phyloP scores from a whole-genome alignment of 129 eudicot species.

The Silybum marianum region DNA sequence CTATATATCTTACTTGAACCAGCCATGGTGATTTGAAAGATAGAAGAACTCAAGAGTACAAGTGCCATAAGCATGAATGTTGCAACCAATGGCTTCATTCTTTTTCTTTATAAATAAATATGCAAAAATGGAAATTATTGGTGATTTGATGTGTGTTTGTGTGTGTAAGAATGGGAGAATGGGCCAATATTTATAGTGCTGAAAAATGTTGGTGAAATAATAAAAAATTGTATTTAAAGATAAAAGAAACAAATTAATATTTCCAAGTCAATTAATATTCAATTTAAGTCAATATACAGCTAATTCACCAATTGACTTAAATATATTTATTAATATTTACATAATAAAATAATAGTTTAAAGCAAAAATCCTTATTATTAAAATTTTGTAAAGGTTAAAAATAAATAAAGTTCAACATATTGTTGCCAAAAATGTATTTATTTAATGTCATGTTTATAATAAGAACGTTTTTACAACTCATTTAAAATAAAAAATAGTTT shows the following conservation, averaged over 20 bases:
- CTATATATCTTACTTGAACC: constrained; percentile 48
- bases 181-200: constrained; percentile 31
- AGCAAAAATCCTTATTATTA: background rate
- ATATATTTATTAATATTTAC: background rate
- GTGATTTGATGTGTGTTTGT: constrained; percentile 20
- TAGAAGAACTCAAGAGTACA: constrained; percentile 45
- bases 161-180: constrained; percentile 13
- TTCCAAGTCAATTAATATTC: background rate
- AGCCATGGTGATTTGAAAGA: constrained; percentile 52
- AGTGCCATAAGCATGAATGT: constrained; percentile 34
- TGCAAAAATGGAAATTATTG: background rate
- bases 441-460: no score
- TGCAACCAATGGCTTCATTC: constrained; percentile 49
- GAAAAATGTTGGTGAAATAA: constrained; percentile 24
- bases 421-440: no score
- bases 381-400: background rate
- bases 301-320: background rate
- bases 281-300: background rate
- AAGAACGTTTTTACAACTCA: background rate
- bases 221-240: background rate
- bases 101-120: background rate
- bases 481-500: background rate
- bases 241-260: background rate
- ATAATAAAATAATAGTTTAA: background rate
- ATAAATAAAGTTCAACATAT: background rate